phyloP scores from a whole-genome alignment of 352 stramenopile species.

The Globisporangium ultimum region DNA sequence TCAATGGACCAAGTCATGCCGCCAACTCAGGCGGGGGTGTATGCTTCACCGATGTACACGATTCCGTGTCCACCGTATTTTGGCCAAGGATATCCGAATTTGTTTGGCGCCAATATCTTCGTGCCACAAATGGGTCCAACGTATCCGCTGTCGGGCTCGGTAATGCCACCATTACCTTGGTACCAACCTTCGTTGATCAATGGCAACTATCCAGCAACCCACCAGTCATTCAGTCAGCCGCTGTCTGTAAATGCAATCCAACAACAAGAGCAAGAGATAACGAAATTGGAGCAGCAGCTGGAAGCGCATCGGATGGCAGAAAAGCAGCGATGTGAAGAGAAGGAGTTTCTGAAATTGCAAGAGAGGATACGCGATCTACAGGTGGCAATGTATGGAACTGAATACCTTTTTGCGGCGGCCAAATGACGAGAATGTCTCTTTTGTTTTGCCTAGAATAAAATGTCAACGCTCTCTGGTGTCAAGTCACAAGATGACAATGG shows the following conservation, averaged over 20 bases:
- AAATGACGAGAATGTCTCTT: not conserved
- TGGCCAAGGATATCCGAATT: not conserved
- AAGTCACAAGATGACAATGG: too few relatives aligned
- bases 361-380: constrained; percentile 11
- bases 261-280: constrained; percentile 16
- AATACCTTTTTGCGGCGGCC: too few relatives aligned
- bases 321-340: constrained; percentile 9
- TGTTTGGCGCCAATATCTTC: not conserved
- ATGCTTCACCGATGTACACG: not conserved
- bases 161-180: constrained; percentile 1
- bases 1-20: too few relatives aligned
- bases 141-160: not conserved
- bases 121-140: not conserved
- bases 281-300: constrained; percentile 15
- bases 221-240: not conserved
- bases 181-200: not conserved
- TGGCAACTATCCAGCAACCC: not conserved
- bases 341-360: constrained; percentile 12
- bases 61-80: constrained; percentile 1
- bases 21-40: not conserved
- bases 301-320: constrained; percentile 6
- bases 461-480: too few relatives aligned
- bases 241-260: not conserved
- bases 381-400: not conserved
- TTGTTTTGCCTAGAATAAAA: constrained; percentile 3